Conservation (phyloP, 495 filamentous ascomycete species). For the Extremus antarcticus region DNA sequence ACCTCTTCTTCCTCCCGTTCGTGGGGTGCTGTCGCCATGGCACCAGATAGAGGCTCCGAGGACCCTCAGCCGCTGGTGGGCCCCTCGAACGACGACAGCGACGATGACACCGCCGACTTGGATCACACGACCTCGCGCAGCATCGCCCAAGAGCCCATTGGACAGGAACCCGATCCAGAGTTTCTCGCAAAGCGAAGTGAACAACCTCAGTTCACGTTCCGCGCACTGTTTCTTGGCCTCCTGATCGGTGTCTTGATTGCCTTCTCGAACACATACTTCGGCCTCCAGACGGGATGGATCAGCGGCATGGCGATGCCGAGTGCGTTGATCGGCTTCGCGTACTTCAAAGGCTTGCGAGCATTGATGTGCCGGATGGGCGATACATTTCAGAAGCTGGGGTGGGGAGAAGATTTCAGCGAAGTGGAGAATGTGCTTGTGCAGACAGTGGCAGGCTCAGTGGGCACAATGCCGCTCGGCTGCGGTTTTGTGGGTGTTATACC, state of each 20-base stretch:
- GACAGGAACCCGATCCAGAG: slow-evolving; percentile 10
- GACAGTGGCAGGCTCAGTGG: slow-evolving; percentile 88
- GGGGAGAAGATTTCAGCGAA: slow-evolving; percentile 14
- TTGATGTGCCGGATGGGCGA: slow-evolving; percentile 51
- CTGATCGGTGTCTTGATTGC: slow-evolving; percentile 79
- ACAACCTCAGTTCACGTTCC: slow-evolving; percentile 64
- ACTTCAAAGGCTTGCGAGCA: slow-evolving; percentile 56
- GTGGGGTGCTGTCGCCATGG: slow-evolving; percentile 4
- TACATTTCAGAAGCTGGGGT: not conserved
- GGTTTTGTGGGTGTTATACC: slow-evolving; percentile 93
- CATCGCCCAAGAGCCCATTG: slow-evolving; percentile 15
- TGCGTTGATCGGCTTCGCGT: slow-evolving; percentile 87
- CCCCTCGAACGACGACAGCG: not conserved
- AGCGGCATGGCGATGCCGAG: slow-evolving; percentile 85
- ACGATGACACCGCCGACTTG: slow-evolving; percentile 3
- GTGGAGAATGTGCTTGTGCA: slow-evolving; percentile 98
- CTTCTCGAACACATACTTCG: slow-evolving; percentile 97
- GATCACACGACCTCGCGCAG: slow-evolving; percentile 4
- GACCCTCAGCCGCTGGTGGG: not conserved
- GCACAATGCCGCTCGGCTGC: slow-evolving; percentile 93
- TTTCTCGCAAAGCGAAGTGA: slow-evolving; percentile 18
- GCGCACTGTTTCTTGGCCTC: slow-evolving; percentile 70
- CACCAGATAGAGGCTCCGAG: slow-evolving; percentile 8
- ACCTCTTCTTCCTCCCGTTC: not conserved
- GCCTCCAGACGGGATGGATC: slow-evolving; percentile 91